Evolutionary conservation across 2,329 filamentous ascomycete genomes (phyloP), one percentile per base, ranked within the genome.

Genomic region (Aspergillus clavatus): DNA sequence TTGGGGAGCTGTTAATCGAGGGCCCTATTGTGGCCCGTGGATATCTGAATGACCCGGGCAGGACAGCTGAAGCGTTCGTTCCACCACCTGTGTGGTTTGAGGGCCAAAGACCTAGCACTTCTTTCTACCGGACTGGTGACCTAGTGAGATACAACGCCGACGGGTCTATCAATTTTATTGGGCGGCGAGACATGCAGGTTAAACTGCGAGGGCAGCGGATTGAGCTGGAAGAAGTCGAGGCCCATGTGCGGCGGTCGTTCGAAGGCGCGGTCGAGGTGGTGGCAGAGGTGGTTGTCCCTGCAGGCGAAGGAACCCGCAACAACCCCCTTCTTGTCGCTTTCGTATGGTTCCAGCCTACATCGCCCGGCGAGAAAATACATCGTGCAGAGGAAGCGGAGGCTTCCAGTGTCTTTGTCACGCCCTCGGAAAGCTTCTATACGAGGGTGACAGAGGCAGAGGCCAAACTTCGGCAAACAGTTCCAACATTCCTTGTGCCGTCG

Each of bases 191-290:
- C 58, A 87, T 91, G 42, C 89, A 95, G 65, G 83, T 93, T 50
- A 95, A 95, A 63, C 75, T 95, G 3, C 80, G 89, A 10, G 89
- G 89, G 0, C 89, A 94, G 62, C 76, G 89, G 10, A 74, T 95
- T 0, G 89, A 95, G 58, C 83, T 93, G 47, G 86, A 83, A 1
- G 89, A 95, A 68, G 90, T 95, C 65, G 89, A 91, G 56, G 26
- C 10, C 3, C 26, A 27, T 4, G n/a, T 5, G 3, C 4, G 26
- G n/a, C 26, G n/a, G n/a, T 27, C 8, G 8, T 27, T 8, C 6
- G 1, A 8, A 10, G 6, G 26, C n/a, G 26, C 26, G 3, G n/a
- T 8, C 26, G 26, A 27, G 4, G 26, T 27, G 3, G 26, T 27
- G 26, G 26, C 26, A 8, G 26, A 27, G 26, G 26, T 27, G 26